A percentile compares a stretch with the other conserved stretches of the same genome.
phyloP scores from a whole-genome alignment of 2,329 filamentous ascomycete genomes.

The Colletotrichum viniferum region DNA sequence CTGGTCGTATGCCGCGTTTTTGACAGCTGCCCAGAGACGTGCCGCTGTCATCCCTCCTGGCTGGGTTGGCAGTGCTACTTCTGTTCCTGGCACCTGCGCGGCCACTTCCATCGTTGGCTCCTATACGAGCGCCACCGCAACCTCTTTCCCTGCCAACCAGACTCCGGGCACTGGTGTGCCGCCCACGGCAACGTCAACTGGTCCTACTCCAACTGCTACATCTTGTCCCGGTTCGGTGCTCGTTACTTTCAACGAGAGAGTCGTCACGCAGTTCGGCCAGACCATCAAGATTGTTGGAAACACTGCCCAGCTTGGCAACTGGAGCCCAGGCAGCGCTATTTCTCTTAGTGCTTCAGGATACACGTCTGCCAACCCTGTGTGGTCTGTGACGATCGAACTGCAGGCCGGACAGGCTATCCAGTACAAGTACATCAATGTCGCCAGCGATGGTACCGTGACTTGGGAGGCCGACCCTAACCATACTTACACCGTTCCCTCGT shows the following conservation, averaged over 20 bases:
- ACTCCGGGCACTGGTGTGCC: conserved; percentile 42
- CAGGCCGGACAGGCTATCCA: conserved; percentile 59
- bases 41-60: conserved; percentile 58
- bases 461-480: conserved; percentile 70
- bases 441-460: conserved; percentile 54
- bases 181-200: conserved; percentile 22
- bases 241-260: conserved; percentile 66
- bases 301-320: conserved; percentile 62
- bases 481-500: conserved; percentile 39
- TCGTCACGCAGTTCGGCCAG: conserved; percentile 64
- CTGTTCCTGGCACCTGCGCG: conserved; percentile 54
- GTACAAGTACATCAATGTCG: conserved; percentile 73
- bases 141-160: conserved; percentile 54
- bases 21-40: conserved; percentile 65
- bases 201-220: conserved; percentile 34
- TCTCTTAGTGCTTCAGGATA: conserved; percentile 64
- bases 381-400: conserved; percentile 62
- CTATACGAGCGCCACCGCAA: conserved; percentile 54
- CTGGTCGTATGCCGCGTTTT: conserved; percentile 75
- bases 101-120: conserved; percentile 51
- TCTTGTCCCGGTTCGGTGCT: conserved; percentile 47
- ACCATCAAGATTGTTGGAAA: conserved; percentile 70
- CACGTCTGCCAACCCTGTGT: conserved; percentile 62
- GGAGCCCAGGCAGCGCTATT: conserved; percentile 60
- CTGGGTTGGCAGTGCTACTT: conserved; percentile 56